Evolutionary conservation across 2,329 filamentous ascomycete genomes (phyloP), one percentile per base, ranked within the genome.

Genomic region (Leptographium galeiforme): DNA sequence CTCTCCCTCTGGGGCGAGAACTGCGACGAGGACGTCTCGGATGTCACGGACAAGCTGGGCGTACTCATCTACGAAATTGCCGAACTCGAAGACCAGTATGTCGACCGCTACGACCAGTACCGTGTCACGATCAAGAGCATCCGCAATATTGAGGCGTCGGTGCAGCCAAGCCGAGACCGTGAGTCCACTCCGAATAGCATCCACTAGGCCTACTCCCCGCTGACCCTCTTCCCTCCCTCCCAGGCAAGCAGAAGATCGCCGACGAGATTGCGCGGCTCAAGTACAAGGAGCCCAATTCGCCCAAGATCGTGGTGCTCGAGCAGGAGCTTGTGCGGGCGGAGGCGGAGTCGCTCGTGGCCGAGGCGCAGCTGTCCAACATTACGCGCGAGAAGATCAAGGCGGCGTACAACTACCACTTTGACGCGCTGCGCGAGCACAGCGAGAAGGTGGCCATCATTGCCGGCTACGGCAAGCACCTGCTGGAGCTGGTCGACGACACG

Each of bases 361-460:
- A 98, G 71, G 93, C 93, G 8, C 93, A 98, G 73, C 79, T 98
- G 51, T 96, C 91, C 67, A 98, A 98, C 78, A 98, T 98, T 66
- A 98, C 94, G 32, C 91, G 93, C 63, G 91, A 98, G 74, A 98
- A 98, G 79, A 84, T 98, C 67, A 98, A 98, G 81, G 87, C 91
- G 51, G 93, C 93, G 43, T 98, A 96, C 73, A 87, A 85, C 52
- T 98, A 97, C 74, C 93, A 98, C 67, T 98, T 98, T 63, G 91
- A 98, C 66, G 93, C 93, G 45, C 82, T 98, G 60, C 87, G 89
- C 57, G 93, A 98, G 75, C 93, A 97, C 72, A 93, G 87, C 69
- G 93, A 98, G 73, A 98, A 98, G 77, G 80, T 97, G 30, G 93
- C 93, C 65, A 94, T 98, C 67, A 95, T 98, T 64, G 93, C 93